These are phyloP conservation scores for Myotisia sp. DNA, from an alignment of 2,329 filamentous ascomycete species.

Conservation along the genomic window DNA sequence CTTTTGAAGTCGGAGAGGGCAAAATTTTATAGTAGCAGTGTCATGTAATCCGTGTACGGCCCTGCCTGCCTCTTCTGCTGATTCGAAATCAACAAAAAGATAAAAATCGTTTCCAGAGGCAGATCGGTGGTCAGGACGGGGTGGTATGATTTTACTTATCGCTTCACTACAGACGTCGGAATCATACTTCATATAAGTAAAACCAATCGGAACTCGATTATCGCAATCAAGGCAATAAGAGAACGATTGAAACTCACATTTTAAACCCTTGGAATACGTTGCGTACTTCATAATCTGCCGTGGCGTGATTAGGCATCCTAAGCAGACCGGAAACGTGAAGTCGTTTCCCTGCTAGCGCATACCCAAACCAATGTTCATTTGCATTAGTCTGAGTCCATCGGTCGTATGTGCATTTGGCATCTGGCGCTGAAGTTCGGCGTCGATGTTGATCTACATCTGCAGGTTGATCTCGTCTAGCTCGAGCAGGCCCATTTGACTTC, in stretches of 20 bases:
- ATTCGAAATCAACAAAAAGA: constrained; percentile 51
- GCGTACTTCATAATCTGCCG: constrained; percentile 30
- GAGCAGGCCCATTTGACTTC: constrained; percentile 25
- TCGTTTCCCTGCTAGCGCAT: constrained; percentile 28
- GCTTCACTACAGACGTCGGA: constrained; percentile 22
- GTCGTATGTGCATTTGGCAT: constrained; percentile 24
- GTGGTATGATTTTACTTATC: constrained; percentile 43
- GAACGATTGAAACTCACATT: constrained; percentile 20
- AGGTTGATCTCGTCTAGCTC: constrained; percentile 7
- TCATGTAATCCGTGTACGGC: constrained; percentile 36
- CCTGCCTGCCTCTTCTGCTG: constrained; percentile 38
- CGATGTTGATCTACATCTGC: constrained; percentile 5
- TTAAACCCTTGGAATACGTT: constrained; percentile 33
- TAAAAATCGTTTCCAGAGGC: constrained; percentile 46
- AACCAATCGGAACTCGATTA: too few relatives aligned
- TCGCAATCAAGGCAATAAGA: not conserved
- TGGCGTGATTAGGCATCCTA: constrained; percentile 28
- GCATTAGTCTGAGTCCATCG: constrained; percentile 31
- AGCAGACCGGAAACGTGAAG: constrained; percentile 37
- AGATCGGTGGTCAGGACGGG: constrained; percentile 40
- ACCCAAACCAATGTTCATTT: constrained; percentile 21
- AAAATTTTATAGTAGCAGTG: constrained; percentile 27
- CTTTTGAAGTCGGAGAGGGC: constrained; percentile 25
- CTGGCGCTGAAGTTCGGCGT: too few relatives aligned
- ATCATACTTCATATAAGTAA: not conserved